phyloP scores from a whole-genome alignment of 495 filamentous ascomycete species.

The Hypoxylon crocopeplum region DNA sequence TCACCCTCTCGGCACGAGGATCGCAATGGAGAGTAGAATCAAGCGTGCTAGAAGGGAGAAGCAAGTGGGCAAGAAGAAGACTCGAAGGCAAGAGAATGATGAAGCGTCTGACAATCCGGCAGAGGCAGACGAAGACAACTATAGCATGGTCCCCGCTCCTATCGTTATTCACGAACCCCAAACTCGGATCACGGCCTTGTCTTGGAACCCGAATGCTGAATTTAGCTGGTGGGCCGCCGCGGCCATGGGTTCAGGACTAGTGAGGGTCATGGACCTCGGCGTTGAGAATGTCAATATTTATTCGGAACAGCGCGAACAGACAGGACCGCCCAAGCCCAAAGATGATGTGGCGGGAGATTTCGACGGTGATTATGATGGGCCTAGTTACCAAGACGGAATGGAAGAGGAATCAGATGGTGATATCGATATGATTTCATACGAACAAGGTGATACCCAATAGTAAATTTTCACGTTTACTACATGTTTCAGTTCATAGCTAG shows the following conservation, averaged over 20 bases:
- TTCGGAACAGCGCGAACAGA: constrained; percentile 2
- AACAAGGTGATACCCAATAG: constrained; percentile 14
- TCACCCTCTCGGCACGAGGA: constrained; percentile 66
- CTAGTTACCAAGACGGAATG: constrained; percentile 9
- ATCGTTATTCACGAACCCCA: constrained; percentile 52
- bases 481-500: no score
- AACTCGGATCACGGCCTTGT: constrained; percentile 51
- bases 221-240: constrained; percentile 61
- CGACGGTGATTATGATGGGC: constrained; percentile 4
- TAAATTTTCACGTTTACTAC: no score
- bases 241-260: constrained; percentile 56
- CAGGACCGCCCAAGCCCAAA: neutral
- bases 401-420: constrained; percentile 24
- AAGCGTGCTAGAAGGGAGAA: constrained; percentile 51
- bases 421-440: constrained; percentile 18
- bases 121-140: constrained; percentile 31
- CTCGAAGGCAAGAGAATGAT: constrained; percentile 41
- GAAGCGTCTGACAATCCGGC: constrained; percentile 23
- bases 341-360: neutral
- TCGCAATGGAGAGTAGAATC: constrained; percentile 59
- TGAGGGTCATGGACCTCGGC: constrained; percentile 56
- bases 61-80: constrained; percentile 60
- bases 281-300: constrained; percentile 25
- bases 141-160: constrained; percentile 43
- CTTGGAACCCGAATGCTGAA: constrained; percentile 56